These are phyloP conservation scores for Neurospora sp. DNA, from an alignment of 495 filamentous ascomycete genomes.

Conservation along the genomic window DNA sequence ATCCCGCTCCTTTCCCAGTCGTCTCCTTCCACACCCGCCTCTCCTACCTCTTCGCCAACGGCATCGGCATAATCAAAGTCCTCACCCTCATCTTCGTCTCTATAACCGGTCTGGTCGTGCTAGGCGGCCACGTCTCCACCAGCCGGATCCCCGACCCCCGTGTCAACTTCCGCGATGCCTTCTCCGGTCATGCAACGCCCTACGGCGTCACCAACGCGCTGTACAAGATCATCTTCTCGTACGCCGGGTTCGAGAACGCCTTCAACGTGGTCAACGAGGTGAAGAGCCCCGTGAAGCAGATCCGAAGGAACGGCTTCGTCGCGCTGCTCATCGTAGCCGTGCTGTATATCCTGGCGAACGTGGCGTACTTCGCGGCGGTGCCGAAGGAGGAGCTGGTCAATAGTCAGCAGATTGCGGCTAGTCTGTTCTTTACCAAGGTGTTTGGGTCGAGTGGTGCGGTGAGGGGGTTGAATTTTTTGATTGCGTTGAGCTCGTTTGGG, in stretches of 20 bases:
- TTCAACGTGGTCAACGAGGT: slow-evolving; percentile 60
- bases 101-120: slow-evolving; percentile 50
- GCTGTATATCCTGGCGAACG: slow-evolving; percentile 52
- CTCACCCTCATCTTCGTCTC: slow-evolving; percentile 47
- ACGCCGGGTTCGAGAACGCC: slow-evolving; percentile 50
- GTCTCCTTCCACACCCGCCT: slow-evolving; percentile 44
- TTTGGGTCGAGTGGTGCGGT: slow-evolving; percentile 44
- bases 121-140: slow-evolving; percentile 42
- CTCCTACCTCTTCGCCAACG: slow-evolving; percentile 45
- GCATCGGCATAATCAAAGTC: slow-evolving; percentile 47
- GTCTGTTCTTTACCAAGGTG: slow-evolving; percentile 49
- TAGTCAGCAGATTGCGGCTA: slow-evolving; percentile 45
- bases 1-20: slow-evolving; percentile 15
- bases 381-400: slow-evolving; percentile 41
- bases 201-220: slow-evolving; percentile 48
- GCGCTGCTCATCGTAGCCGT: slow-evolving; percentile 39
- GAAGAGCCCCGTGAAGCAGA: slow-evolving; percentile 50
- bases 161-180: slow-evolving; percentile 49
- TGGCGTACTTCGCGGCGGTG: slow-evolving; percentile 52
- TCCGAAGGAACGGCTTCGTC: slow-evolving; percentile 35
- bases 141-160: slow-evolving; percentile 40
- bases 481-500: slow-evolving; percentile 52
- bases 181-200: slow-evolving; percentile 36
- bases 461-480: slow-evolving; percentile 48
- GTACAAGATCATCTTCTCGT: slow-evolving; percentile 54